These are phyloP conservation scores for Citrullus colocynthis DNA, from an alignment of 306 rosid species.

Conservation along the genomic window DNA sequence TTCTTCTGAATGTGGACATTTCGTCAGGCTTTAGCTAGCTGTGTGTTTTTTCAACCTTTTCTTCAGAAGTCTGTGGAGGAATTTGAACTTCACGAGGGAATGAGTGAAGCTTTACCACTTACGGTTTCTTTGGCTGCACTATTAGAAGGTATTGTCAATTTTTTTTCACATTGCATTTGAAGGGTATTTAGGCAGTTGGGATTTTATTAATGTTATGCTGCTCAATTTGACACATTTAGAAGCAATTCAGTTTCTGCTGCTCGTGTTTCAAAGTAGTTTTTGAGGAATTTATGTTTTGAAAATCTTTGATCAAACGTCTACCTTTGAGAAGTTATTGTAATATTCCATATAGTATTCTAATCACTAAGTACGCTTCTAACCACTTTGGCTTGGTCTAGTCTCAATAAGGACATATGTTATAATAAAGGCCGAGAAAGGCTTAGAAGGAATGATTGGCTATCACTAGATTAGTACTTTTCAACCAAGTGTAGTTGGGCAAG, in stretches of 20 bases:
- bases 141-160: conserved; percentile 41
- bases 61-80: conserved; percentile 36
- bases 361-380: background rate
- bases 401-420: background rate
- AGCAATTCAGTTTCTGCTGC: background rate
- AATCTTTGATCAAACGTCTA: background rate
- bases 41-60: conserved; percentile 52
- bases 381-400: background rate
- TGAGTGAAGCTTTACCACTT: conserved; percentile 47
- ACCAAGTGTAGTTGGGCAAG: background rate
- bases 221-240: background rate
- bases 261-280: background rate
- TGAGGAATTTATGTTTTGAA: background rate
- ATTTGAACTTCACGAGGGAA: conserved; percentile 27
- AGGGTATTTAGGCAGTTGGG: background rate
- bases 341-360: background rate
- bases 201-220: background rate
- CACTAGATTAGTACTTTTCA: background rate
- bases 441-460: background rate
- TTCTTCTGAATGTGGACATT: background rate
- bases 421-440: background rate
- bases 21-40: conserved; percentile 75
- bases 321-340: background rate
- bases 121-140: conserved; percentile 44
- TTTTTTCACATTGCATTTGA: background rate